Conservation (phyloP, 305 asterid genomes). For the Fraxinus dipetala region DNA sequence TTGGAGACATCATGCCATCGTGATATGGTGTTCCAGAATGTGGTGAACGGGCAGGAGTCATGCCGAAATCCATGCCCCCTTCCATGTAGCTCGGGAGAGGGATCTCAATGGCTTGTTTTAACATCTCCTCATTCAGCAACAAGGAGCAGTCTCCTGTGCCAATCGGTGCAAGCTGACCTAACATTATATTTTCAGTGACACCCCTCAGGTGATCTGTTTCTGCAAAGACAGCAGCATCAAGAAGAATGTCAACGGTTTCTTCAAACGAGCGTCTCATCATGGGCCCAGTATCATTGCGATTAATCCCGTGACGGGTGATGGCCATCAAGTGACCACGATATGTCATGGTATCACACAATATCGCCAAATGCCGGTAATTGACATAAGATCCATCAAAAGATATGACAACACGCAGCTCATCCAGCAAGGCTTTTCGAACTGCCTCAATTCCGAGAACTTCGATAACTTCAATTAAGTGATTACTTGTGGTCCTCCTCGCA, state of each 20-base stretch:
- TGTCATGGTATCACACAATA: conserved; percentile 96
- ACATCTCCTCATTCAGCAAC: conserved; percentile 86
- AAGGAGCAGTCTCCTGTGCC: conserved; percentile 91
- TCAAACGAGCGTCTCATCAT: conserved; percentile 99
- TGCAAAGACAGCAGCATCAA: conserved; percentile 95
- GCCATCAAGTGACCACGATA: conserved; percentile 99
- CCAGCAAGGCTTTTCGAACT: conserved; percentile 81
- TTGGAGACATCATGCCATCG: conserved; percentile 94
- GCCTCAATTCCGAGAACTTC: conserved; percentile 99
- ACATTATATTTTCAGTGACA: conserved; percentile 89
- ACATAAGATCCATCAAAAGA: conserved; percentile 97
- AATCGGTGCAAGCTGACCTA: conserved; percentile 98
- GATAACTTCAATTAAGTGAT: conserved; percentile 91
- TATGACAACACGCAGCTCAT: conserved; percentile 92
- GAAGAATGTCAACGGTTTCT: conserved; percentile 95
- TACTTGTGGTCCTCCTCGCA: conserved; percentile 84
- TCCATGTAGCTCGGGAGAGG: conserved; percentile 91
- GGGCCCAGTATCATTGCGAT: conserved; percentile 95
- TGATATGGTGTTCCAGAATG: conserved; percentile 70
- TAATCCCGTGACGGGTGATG: conserved; percentile 93
- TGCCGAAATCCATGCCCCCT: conserved; percentile 84
- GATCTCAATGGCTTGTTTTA: conserved; percentile 85
- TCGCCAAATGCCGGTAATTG: conserved; percentile 90
- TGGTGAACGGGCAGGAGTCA: conserved; percentile 91
- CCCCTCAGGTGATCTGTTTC: conserved; percentile 85